Conservation (phyloP, 2,329 filamentous ascomycete genomes). For the Talaromyces pinophilus region DNA sequence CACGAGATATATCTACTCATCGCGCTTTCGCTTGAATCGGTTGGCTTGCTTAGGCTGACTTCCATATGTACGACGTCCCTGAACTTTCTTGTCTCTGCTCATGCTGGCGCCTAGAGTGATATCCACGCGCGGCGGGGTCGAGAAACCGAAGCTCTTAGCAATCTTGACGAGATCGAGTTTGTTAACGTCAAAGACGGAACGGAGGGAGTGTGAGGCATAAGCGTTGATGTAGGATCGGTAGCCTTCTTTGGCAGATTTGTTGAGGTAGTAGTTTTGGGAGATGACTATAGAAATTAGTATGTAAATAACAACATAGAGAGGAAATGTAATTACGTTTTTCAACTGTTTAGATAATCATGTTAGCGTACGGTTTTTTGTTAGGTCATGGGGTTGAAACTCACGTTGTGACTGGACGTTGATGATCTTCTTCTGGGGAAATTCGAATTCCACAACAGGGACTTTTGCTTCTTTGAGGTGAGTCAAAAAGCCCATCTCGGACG, state of each 20-base stretch:
- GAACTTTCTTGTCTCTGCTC: constrained; percentile 68
- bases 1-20: constrained; percentile 27
- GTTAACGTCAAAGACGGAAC: constrained; percentile 81
- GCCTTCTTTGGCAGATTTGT: constrained; percentile 75
- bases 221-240: constrained; percentile 92
- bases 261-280: constrained; percentile 92
- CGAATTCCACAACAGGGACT: constrained; percentile 93
- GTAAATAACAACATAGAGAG: neutral
- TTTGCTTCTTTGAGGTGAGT: constrained; percentile 86
- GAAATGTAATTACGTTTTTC: constrained; percentile 19
- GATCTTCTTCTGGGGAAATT: constrained; percentile 90
- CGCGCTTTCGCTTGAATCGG: constrained; percentile 55
- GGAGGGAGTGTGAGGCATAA: constrained; percentile 82
- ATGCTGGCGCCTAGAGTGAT: constrained; percentile 76
- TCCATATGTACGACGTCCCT: constrained; percentile 70
- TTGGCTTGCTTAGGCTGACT: constrained; percentile 71
- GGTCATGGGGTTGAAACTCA: constrained; percentile 51
- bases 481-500: constrained; percentile 88
- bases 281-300: constrained; percentile 65
- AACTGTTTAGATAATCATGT: constrained; percentile 9
- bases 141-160: constrained; percentile 80
- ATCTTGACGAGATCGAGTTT: constrained; percentile 81
- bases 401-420: constrained; percentile 87
- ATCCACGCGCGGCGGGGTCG: constrained; percentile 74
- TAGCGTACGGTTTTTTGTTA: neutral